These are phyloP conservation scores for Cytospora schulzeri DNA, from an alignment of 2,329 filamentous ascomycete species.

Conservation along the genomic window DNA sequence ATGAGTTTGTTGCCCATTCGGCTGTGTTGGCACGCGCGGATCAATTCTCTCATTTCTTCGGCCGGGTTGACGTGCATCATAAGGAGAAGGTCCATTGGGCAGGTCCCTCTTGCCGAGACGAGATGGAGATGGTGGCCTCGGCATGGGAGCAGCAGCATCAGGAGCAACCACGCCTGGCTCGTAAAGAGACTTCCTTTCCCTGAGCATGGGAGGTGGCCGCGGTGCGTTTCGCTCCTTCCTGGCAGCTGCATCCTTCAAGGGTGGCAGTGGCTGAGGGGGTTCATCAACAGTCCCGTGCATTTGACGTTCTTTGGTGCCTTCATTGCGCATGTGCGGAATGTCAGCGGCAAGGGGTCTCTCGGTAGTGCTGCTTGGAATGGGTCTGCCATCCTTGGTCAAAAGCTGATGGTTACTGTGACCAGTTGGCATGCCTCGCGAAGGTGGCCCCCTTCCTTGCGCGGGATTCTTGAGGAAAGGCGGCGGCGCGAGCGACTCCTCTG, in stretches of 20 bases:
- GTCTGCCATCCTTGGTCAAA: not conserved
- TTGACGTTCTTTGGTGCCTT: not conserved
- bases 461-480: not conserved
- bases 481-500: not conserved
- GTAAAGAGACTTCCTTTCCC: not conserved
- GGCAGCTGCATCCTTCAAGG: not conserved
- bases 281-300: not conserved
- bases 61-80: not conserved
- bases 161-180: not conserved
- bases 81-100: not conserved
- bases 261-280: not conserved
- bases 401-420: not conserved
- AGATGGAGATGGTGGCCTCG: conserved; percentile 1
- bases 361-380: not conserved
- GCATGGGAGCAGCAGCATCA: not conserved
- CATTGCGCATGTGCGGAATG: not conserved
- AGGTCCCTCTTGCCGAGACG: not conserved
- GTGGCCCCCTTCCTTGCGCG: not conserved
- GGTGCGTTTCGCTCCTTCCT: conserved; percentile 1
- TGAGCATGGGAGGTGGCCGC: conserved; percentile 11
- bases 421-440: not conserved
- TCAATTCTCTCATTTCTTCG: not conserved
- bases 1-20: not conserved
- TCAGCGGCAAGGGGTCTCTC: not conserved
- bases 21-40: not conserved